Evolutionary conservation across 495 filamentous ascomycete genomes (phyloP).

Genomic region (Aspergillus ostianus): DNA sequence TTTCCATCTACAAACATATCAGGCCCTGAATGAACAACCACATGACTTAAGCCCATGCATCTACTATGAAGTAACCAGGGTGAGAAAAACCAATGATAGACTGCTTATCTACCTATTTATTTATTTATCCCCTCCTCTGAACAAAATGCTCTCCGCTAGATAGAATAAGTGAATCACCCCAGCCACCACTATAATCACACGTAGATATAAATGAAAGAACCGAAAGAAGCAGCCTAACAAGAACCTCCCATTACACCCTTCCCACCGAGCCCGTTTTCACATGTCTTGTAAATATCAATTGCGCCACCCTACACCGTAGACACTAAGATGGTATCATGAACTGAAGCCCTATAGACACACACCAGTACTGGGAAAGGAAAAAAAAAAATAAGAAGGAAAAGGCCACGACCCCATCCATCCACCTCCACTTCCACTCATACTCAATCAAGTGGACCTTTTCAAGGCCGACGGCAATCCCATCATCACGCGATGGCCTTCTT

Average conservation of each 20-base stretch:
- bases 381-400: constrained; percentile 10
- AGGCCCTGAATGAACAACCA: too few relatives aligned
- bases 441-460: constrained; percentile 28
- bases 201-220: neutral
- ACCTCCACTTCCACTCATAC: too few relatives aligned
- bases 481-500: constrained; percentile 45
- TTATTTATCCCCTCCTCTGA: too few relatives aligned
- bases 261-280: neutral
- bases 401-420: constrained; percentile 1
- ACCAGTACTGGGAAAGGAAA: neutral
- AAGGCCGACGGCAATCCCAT: constrained; percentile 43
- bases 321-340: constrained; percentile 36
- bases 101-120: too few relatives aligned
- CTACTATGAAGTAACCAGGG: too few relatives aligned
- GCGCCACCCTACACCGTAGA: neutral
- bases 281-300: neutral
- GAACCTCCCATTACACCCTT: neutral
- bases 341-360: constrained; percentile 6
- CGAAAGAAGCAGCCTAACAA: neutral
- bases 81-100: too few relatives aligned
- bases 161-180: too few relatives aligned
- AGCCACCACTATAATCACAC: neutral
- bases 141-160: too few relatives aligned
- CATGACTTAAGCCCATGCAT: too few relatives aligned
- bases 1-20: too few relatives aligned